Percentiles rank a stretch among this genome's conserved stretches.
phyloP scores from a whole-genome alignment of 1,284 basidiomycete genomes.

The Cutaneotrichosporon cavernicola region DNA sequence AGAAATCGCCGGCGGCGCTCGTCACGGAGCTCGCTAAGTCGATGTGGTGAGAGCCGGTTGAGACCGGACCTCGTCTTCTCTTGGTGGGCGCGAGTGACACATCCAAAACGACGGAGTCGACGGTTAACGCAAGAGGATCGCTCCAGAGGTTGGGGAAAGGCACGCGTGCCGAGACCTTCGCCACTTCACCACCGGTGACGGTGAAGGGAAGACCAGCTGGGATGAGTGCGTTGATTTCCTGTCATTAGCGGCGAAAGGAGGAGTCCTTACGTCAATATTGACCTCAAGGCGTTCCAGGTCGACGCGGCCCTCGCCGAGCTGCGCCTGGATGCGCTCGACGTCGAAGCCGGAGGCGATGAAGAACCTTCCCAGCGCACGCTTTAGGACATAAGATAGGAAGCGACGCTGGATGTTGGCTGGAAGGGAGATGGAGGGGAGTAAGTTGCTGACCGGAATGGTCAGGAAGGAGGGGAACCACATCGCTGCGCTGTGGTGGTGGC shows the following conservation, averaged over 20 bases:
- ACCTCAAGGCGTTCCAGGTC: constrained; percentile 81
- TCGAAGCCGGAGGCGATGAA: constrained; percentile 86
- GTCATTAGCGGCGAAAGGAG: constrained; percentile 4
- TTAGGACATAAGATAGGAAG: constrained; percentile 85
- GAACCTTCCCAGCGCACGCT: constrained; percentile 77
- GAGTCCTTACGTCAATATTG: constrained; percentile 62
- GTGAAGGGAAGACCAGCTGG: constrained; percentile 63
- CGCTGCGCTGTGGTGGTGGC: not conserved
- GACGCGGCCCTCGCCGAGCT: constrained; percentile 82
- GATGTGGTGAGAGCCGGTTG: constrained; percentile 25
- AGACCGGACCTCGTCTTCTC: not conserved
- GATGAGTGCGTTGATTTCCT: constrained; percentile 81
- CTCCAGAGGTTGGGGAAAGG: constrained; percentile 52
- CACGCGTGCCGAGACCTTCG: constrained; percentile 66
- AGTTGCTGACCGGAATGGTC: constrained; percentile 40
- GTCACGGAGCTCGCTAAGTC: constrained; percentile 73
- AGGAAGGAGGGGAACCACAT: constrained; percentile 48
- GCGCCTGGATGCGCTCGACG: constrained; percentile 81
- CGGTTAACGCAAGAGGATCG: constrained; percentile 45
- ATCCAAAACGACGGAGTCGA: constrained; percentile 69
- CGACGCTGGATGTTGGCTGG: constrained; percentile 81
- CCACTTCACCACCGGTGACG: constrained; percentile 69
- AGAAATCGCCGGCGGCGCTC: constrained; percentile 76
- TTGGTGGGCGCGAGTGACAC: constrained; percentile 60
- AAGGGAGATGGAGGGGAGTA: constrained; percentile 57